Evolutionary conservation across 805 yeast species (phyloP), one percentile per base, ranked within the genome.

Genomic region (Lipomyces starkeyi): DNA sequence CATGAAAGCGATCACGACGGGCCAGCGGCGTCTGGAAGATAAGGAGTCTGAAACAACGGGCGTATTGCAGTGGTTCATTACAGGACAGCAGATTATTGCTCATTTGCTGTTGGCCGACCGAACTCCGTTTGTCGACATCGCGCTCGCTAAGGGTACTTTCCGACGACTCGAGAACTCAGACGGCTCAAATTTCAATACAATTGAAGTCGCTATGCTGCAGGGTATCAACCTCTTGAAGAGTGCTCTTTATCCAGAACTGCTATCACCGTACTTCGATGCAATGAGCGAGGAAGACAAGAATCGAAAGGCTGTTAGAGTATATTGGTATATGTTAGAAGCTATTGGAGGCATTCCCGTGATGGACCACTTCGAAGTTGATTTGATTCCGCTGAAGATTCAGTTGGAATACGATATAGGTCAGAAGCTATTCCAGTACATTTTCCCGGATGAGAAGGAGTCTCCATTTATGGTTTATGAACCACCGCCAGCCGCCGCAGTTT

Each of bases 291-390:
- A 61, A 29, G 68, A 63, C 47, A 73, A 71, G 17, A 72, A 63
- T 22, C 73, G 65, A 9, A 72, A 74, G n/a, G 77, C 86, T 68
- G 76, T 88, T 7, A 77, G 78, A 6, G 77, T 88, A 1, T 75
- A 79, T 11, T 93, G 98, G 98, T 84, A 86, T n/a, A 86, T 90
- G 88, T 85, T 89, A 62, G 86, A 85, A 64, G 92, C 97, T 0
- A 89, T 94, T 65, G 98, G 97, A 40, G 98, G 98, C 11, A 92
- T 93, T 61, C 85, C 90, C n/a, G 88, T 93, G 29, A 82, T 93
- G 79, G 87, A 87, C 67, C 80, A 84, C 61, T 88, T 91, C 29
- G 85, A 85, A 49, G 81, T 91, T 22, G 77, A 79, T 1, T 77
- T 91, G 20, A 83, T 85, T 62, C 97, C 97, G 0, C 74, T 93